Percentiles rank a stretch among this genome's conserved stretches.
Evolutionary conservation across 2,329 filamentous ascomycete species (phyloP).

Genomic region (Neophaeococcomyces mojaviensis): DNA sequence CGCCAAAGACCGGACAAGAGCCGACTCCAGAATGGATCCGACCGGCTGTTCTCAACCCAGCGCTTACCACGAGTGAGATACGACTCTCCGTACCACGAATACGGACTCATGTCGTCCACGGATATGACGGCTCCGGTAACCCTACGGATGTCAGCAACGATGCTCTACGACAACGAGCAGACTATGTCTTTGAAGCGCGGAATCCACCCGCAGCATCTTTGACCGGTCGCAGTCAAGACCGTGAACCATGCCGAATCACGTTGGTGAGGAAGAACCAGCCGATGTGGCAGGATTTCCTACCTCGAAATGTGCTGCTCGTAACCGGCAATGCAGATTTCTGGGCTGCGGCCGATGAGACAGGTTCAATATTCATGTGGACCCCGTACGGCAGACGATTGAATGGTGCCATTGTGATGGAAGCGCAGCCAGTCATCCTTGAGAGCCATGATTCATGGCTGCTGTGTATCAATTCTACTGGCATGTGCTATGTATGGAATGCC

Average conservation of each 20-base stretch:
- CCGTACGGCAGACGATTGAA: slow-evolving; percentile 79
- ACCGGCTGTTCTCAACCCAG: slow-evolving; percentile 77
- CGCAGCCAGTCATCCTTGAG: slow-evolving; percentile 89
- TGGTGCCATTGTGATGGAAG: slow-evolving; percentile 78
- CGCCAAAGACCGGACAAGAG: slow-evolving; percentile 53
- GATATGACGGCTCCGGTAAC: slow-evolving; percentile 54
- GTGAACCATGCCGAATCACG: slow-evolving; percentile 77
- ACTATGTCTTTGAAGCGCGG: slow-evolving; percentile 76
- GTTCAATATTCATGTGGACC: slow-evolving; percentile 82
- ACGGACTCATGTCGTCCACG: slow-evolving; percentile 71
- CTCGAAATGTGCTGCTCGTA: slow-evolving; percentile 76
- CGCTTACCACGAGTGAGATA: slow-evolving; percentile 72
- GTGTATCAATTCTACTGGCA: slow-evolving; percentile 78
- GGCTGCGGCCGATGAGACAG: slow-evolving; percentile 89
- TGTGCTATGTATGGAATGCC: slow-evolving; percentile 91
- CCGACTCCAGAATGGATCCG: slow-evolving; percentile 76
- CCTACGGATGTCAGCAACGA: slow-evolving; percentile 31
- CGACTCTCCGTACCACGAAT: slow-evolving; percentile 83
- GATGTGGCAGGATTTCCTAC: slow-evolving; percentile 91
- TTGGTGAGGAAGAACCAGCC: slow-evolving; percentile 72
- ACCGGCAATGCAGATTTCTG: slow-evolving; percentile 88
- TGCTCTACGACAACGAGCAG: slow-evolving; percentile 51
- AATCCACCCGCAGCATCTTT: slow-evolving; percentile 62
- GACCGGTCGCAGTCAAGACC: slow-evolving; percentile 53
- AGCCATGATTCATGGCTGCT: slow-evolving; percentile 83